phyloP scores from a whole-genome alignment of 768 basidiomycete genomes.

The Strobilomyces dryophilus region DNA sequence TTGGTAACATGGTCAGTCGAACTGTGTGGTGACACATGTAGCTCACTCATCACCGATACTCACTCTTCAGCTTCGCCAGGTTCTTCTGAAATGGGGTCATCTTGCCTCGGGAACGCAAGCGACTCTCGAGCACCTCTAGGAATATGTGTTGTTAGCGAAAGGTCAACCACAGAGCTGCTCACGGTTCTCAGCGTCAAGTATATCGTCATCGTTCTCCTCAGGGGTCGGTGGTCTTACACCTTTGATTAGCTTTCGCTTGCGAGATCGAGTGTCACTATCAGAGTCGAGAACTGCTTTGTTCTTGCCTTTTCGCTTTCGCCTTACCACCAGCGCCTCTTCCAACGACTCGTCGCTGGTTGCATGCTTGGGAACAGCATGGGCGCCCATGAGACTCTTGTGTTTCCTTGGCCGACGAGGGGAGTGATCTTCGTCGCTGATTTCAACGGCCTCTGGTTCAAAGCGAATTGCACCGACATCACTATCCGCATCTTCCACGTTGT shows the following conservation, averaged over 20 bases:
- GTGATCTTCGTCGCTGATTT: constrained; percentile 23
- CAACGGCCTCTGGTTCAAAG: constrained; percentile 37
- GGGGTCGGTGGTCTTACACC: constrained; percentile 40
- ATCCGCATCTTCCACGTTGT: constrained; percentile 28
- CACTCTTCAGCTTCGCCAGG: constrained; percentile 65
- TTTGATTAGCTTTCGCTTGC: constrained; percentile 40
- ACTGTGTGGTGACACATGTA: neutral
- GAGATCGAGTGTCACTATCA: constrained; percentile 35
- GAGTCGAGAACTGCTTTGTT: constrained; percentile 26
- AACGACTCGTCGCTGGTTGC: constrained; percentile 21
- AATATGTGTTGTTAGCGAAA: neutral
- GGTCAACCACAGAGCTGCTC: constrained; percentile 16
- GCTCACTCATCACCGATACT: neutral
- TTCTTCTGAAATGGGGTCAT: constrained; percentile 58
- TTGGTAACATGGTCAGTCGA: constrained; percentile 2
- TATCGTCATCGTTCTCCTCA: constrained; percentile 40
- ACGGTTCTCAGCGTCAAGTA: constrained; percentile 52
- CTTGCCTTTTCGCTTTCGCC: constrained; percentile 20
- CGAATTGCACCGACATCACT: constrained; percentile 50
- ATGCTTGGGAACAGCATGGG: constrained; percentile 11
- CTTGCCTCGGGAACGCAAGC: constrained; percentile 60
- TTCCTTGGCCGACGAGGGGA: constrained; percentile 25
- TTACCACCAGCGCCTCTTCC: constrained; percentile 17
- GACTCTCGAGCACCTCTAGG: constrained; percentile 58
- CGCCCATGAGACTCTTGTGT: constrained; percentile 9